These are phyloP conservation scores for Entoloma clypeatum DNA, from an alignment of 1,284 basidiomycete genomes.

Conservation along the genomic window DNA sequence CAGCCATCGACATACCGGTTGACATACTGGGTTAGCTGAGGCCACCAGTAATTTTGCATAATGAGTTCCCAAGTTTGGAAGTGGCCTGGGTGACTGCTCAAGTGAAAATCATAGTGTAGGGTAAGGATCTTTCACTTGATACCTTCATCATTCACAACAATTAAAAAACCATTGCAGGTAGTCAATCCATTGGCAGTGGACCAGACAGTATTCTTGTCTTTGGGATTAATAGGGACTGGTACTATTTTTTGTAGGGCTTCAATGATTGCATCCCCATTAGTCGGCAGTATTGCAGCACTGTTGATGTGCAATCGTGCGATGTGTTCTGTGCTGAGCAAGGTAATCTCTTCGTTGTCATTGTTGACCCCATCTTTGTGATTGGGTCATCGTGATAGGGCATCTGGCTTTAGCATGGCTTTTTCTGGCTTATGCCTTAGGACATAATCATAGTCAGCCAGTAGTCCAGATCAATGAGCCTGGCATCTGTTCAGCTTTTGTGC, in stretches of 20 bases:
- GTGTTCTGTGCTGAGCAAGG: slow-evolving; percentile 25
- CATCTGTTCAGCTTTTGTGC: slow-evolving; percentile 33
- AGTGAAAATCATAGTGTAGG: slow-evolving; percentile 26
- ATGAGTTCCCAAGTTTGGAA: slow-evolving; percentile 36
- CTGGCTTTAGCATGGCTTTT: slow-evolving; percentile 27
- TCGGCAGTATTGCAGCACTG: background rate
- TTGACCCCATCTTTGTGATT: slow-evolving; percentile 29
- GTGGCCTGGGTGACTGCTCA: slow-evolving; percentile 39
- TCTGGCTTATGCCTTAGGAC: slow-evolving; percentile 37
- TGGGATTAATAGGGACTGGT: background rate
- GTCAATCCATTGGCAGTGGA: slow-evolving; percentile 1
- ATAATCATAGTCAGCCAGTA: slow-evolving; percentile 35
- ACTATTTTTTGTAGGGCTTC: slow-evolving; percentile 1
- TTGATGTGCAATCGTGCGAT: slow-evolving; percentile 5
- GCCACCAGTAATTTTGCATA: slow-evolving; percentile 42
- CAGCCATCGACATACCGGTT: slow-evolving; percentile 36
- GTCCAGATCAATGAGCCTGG: slow-evolving; percentile 39
- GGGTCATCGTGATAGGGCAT: slow-evolving; percentile 36
- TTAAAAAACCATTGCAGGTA: background rate
- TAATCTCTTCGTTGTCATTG: slow-evolving; percentile 28
- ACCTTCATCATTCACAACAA: background rate
- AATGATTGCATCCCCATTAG: slow-evolving; percentile 6
- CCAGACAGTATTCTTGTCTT: slow-evolving; percentile 1
- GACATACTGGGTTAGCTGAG: slow-evolving; percentile 27
- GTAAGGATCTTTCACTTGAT: slow-evolving; percentile 19